Evolutionary conservation across 2,329 filamentous ascomycete genomes (phyloP).

Genomic region (Penicillium sp.): DNA sequence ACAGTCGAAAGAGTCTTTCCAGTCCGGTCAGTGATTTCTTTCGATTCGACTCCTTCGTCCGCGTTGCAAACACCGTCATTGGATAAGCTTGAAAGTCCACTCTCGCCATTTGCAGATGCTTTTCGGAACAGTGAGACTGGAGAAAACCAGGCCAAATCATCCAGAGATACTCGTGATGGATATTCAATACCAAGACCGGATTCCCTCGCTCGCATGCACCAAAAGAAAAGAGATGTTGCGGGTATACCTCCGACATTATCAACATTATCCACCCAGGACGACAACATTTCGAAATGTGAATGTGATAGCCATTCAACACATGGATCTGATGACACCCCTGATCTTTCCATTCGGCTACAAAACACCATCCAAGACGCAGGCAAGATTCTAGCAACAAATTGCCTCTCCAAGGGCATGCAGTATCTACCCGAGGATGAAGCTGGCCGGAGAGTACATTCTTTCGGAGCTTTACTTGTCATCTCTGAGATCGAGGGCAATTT

Average conservation of each 20-base stretch:
- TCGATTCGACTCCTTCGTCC: slow-evolving; percentile 49
- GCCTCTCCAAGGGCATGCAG: slow-evolving; percentile 3
- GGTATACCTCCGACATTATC: slow-evolving; percentile 1
- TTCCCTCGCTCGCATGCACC: slow-evolving; percentile 6
- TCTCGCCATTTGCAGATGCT: slow-evolving; percentile 17
- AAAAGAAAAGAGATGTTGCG: slow-evolving; percentile 4
- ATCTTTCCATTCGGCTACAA: neutral
- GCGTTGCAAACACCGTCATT: slow-evolving; percentile 22
- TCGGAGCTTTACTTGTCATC: slow-evolving; percentile 70
- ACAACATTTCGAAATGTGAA: neutral
- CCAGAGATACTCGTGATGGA: neutral
- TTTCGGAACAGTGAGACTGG: neutral
- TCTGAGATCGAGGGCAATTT: slow-evolving; percentile 60
- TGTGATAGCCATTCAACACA: neutral
- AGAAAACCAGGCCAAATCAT: neutral
- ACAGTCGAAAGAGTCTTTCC: slow-evolving; percentile 65
- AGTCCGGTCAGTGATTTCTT: slow-evolving; percentile 67
- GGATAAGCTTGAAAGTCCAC: slow-evolving; percentile 17
- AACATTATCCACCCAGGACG: neutral
- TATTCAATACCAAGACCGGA: slow-evolving; percentile 1
- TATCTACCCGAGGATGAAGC: slow-evolving; percentile 50
- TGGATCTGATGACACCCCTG: neutral
- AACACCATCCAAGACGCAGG: slow-evolving; percentile 3
- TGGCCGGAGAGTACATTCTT: slow-evolving; percentile 67
- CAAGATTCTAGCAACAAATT: slow-evolving; percentile 6